Evolutionary conservation across 176 grass and related monocot genomes (phyloP).

Genomic region (Thalia dealbata): DNA sequence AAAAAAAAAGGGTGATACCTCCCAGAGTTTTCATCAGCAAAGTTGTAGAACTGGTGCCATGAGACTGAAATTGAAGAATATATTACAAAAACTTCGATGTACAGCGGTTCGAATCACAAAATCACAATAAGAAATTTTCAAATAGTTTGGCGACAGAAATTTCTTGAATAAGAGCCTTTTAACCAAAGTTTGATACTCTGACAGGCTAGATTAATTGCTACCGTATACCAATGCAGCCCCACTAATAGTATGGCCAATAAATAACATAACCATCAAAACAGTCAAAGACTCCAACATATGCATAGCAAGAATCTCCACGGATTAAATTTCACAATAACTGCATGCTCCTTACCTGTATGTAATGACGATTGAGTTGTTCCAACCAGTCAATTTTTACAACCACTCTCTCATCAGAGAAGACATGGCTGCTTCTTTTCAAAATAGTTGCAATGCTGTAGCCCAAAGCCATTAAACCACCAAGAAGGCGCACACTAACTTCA

Average conservation of each 20-base stretch:
- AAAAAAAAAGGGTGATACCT: too few species aligned
- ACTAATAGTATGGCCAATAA: neutral
- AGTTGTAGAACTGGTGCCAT: too few species aligned
- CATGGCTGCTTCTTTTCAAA: constrained; percentile 79
- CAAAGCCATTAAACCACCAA: constrained; percentile 94
- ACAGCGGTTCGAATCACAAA: too few species aligned
- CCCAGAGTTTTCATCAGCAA: too few species aligned
- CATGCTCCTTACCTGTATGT: constrained; percentile 55
- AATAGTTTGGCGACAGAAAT: neutral
- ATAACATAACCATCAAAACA: neutral
- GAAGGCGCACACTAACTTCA: constrained; percentile 96
- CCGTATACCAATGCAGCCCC: neutral
- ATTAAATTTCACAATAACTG: neutral
- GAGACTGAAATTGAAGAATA: neutral
- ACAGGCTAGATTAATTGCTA: neutral
- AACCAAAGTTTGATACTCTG: neutral
- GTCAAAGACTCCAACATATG: neutral
- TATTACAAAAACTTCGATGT: neutral
- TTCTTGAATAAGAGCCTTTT: neutral
- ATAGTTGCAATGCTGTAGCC: constrained; percentile 95
- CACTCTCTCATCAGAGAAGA: constrained; percentile 75
- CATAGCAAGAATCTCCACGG: too few species aligned
- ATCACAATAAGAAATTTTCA: too few species aligned
- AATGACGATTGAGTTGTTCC: constrained; percentile 69
- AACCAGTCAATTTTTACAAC: constrained; percentile 95